These are phyloP conservation scores for Hermanozyma aechmeae DNA, from an alignment of 805 yeast species.

Conservation along the genomic window DNA sequence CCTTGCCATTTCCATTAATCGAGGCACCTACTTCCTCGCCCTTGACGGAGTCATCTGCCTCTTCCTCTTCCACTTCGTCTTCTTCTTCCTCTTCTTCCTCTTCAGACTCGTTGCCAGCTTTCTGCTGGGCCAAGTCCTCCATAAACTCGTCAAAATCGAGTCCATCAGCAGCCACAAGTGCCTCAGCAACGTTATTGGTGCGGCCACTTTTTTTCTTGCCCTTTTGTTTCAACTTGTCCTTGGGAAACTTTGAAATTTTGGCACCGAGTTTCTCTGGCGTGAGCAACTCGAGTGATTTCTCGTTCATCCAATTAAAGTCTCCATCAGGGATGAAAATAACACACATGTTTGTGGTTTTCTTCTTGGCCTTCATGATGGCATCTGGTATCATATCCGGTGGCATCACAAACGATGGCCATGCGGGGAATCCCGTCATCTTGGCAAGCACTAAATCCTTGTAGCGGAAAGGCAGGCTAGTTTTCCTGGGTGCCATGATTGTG, in stretches of 20 bases:
- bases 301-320: slow-evolving; percentile 36
- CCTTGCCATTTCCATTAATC: slow-evolving; percentile 1
- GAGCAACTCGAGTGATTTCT: slow-evolving; percentile 24
- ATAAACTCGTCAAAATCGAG: slow-evolving; percentile 29
- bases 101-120: slow-evolving; percentile 4
- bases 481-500: slow-evolving; percentile 1
- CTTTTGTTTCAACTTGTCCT: slow-evolving; percentile 12
- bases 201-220: slow-evolving; percentile 16
- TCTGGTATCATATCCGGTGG: slow-evolving; percentile 29
- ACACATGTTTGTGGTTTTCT: slow-evolving; percentile 27
- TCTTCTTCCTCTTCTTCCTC: not conserved
- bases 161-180: slow-evolving; percentile 27
- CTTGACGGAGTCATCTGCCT: not conserved
- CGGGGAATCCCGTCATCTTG: slow-evolving; percentile 35
- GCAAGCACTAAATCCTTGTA: slow-evolving; percentile 35
- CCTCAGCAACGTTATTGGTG: slow-evolving; percentile 25
- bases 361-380: slow-evolving; percentile 24
- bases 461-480: slow-evolving; percentile 12
- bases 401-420: slow-evolving; percentile 44
- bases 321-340: slow-evolving; percentile 40
- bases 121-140: slow-evolving; percentile 14
- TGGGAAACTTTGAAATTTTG: slow-evolving; percentile 19
- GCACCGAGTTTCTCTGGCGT: slow-evolving; percentile 20
- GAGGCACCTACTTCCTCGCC: slow-evolving; percentile 1
- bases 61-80: slow-evolving; percentile 2